phyloP scores from a whole-genome alignment of 176 grass and related monocot species.

The Dendrocalamus sinicus region DNA sequence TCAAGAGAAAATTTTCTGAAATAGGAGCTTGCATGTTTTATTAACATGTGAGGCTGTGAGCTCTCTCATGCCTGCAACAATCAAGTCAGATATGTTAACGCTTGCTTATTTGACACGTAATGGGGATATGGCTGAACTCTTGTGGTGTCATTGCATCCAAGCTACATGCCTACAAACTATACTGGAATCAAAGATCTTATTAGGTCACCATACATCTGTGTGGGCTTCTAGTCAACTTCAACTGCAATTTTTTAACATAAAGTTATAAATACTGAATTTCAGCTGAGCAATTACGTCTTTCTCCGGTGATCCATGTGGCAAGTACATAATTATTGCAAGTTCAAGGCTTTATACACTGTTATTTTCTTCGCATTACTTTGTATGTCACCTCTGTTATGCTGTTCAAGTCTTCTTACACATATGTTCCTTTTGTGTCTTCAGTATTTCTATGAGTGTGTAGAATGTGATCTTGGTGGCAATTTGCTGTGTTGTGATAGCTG shows the following conservation, averaged over 20 bases:
- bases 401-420: constrained; percentile 32
- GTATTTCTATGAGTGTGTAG: constrained; percentile 94
- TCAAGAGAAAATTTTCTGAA: constrained; percentile 10
- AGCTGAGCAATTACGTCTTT: background rate
- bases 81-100: background rate
- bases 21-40: constrained; percentile 22
- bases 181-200: constrained; percentile 15
- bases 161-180: constrained; percentile 29
- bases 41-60: constrained; percentile 28
- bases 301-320: background rate
- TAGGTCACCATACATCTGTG: constrained; percentile 8
- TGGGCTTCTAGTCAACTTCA: constrained; percentile 20
- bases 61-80: constrained; percentile 25
- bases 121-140: background rate
- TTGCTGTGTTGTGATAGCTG: constrained; percentile 94
- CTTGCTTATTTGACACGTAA: background rate
- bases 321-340: constrained; percentile 8
- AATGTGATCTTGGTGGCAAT: constrained; percentile 94
- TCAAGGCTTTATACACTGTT: constrained; percentile 22
- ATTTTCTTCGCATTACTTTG: constrained; percentile 34
- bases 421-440: constrained; percentile 56
- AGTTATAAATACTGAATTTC: constrained; percentile 25
- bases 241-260: background rate
- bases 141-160: constrained; percentile 12
- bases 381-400: constrained; percentile 26